Evolutionary conservation across 495 filamentous ascomycete genomes (phyloP), one percentile per base, ranked within the genome.

Genomic region (Tuber calosporum): DNA sequence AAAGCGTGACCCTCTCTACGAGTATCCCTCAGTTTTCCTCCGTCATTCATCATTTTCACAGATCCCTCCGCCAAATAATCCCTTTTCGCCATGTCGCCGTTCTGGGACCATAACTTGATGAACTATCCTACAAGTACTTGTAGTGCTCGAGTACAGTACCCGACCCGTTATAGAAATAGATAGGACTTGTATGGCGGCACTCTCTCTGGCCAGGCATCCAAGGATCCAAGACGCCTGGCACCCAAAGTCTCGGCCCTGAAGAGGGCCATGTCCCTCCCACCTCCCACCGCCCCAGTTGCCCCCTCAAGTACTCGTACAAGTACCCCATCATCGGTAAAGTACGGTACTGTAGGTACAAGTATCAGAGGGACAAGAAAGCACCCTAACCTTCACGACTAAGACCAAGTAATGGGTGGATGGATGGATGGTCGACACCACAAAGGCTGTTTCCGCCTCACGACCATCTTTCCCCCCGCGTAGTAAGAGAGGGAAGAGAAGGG

Each of bases 191-290:
- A 30, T 4, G 15, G 1, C n/a, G 6, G 26, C 11, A 17, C 26
- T 0, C 39, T 39, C 39, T 15, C 11, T n/a, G 3, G 66, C 45
- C 69, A 72, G 69, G 66, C 73, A 77, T 75, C 48, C 69, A 53
- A 53, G 48, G 26, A 53, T 68, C 66, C 69, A 69, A 73, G 69
- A 71, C 45, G 43, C 73, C 69, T 75, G 43, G 70, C 71, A 69
- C 73, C 71, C 76, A 69, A 73, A 69, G 40, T 77, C n/a, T n/a
- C 66, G 62, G 41, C 72, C 70, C 43, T 34, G 38, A 26, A 37
- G 69, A 70, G 73, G 48, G 22, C 73, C 26, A 72, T 69, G 66
- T 41, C 48, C 40, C 45, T 62, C 70, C 70, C 69, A 69, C 72
- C 38, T 67, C 67, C 69, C 69, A 20, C 70, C 68, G 67, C 74